These are phyloP conservation scores for Melampsora americana DNA, from an alignment of 1,284 basidiomycete genomes.

Conservation along the genomic window DNA sequence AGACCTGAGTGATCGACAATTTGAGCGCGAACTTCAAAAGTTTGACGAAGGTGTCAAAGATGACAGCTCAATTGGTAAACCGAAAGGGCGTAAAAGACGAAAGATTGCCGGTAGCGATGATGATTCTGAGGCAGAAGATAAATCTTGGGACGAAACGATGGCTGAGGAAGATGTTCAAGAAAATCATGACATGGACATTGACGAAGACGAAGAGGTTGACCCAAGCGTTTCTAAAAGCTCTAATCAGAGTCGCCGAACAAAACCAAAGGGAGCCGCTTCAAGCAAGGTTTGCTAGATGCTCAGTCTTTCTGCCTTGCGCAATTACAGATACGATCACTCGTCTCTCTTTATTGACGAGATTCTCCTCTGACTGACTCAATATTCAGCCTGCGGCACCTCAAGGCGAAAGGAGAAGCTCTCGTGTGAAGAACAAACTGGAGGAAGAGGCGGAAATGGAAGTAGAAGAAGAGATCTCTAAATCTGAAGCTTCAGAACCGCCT, in stretches of 20 bases:
- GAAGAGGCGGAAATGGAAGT: slow-evolving; percentile 5
- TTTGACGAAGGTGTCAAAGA: slow-evolving; percentile 13
- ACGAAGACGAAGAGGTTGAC: not conserved
- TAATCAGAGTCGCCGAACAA: not conserved
- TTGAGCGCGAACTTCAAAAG: slow-evolving; percentile 15
- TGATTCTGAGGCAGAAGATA: slow-evolving; percentile 35
- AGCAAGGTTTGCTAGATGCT: not conserved
- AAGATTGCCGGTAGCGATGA: slow-evolving; percentile 1
- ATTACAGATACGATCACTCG: not conserved
- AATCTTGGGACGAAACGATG: slow-evolving; percentile 6
- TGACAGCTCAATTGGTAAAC: slow-evolving; percentile 7
- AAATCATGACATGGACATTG: not conserved
- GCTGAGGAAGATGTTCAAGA: slow-evolving; percentile 19
- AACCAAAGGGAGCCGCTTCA: not conserved
- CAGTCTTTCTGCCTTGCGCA: not conserved
- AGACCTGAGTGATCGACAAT: slow-evolving; percentile 28
- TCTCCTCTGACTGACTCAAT: too few relatives aligned
- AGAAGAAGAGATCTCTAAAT: slow-evolving; percentile 24
- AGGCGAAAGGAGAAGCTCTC: slow-evolving; percentile 34
- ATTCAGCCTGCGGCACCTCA: not conserved
- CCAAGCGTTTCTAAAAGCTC: not conserved
- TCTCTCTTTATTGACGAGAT: too few relatives aligned
- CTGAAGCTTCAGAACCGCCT: slow-evolving; percentile 26
- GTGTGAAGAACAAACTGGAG: slow-evolving; percentile 25
- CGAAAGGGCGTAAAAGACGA: slow-evolving; percentile 18